phyloP scores from a whole-genome alignment of 2,329 filamentous ascomycete genomes.

The Ascocoryne sarcoides region DNA sequence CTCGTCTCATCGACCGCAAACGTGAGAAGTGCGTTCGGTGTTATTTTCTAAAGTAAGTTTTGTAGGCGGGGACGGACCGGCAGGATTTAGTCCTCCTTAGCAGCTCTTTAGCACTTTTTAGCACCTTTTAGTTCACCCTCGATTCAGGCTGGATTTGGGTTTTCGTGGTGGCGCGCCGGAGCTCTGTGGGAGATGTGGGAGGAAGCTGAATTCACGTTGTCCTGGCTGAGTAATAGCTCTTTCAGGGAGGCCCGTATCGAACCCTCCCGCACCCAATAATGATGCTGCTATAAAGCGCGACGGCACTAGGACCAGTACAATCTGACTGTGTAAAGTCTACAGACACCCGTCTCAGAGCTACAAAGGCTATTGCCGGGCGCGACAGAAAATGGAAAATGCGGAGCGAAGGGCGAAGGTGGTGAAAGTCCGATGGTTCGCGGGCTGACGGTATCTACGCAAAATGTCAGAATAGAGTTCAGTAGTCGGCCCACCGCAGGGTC shows the following conservation, averaged over 20 bases:
- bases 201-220: constrained; percentile 5
- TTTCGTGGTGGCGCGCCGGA: constrained; percentile 3
- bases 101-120: not conserved
- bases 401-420: not conserved
- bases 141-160: not conserved
- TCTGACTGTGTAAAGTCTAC: not conserved
- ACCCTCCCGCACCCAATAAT: constrained; percentile 7
- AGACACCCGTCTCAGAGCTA: not conserved
- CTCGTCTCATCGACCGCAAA: too few relatives aligned
- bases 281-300: not conserved
- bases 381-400: not conserved
- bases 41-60: constrained; percentile 6
- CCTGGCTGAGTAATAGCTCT: constrained; percentile 5
- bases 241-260: constrained; percentile 18
- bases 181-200: constrained; percentile 4
- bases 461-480: constrained; percentile 11
- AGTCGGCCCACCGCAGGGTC: constrained; percentile 14
- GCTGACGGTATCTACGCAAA: constrained; percentile 3
- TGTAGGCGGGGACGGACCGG: constrained; percentile 12
- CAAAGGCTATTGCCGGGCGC: not conserved
- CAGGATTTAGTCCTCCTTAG: too few relatives aligned
- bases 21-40: constrained; percentile 1
- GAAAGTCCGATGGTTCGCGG: not conserved
- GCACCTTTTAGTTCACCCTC: too few relatives aligned
- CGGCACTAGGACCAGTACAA: not conserved